A percentile compares a stretch with the other conserved stretches of the same genome.
These are phyloP conservation scores for Mycena capillaripes DNA, from an alignment of 768 basidiomycete species.

Conservation along the genomic window DNA sequence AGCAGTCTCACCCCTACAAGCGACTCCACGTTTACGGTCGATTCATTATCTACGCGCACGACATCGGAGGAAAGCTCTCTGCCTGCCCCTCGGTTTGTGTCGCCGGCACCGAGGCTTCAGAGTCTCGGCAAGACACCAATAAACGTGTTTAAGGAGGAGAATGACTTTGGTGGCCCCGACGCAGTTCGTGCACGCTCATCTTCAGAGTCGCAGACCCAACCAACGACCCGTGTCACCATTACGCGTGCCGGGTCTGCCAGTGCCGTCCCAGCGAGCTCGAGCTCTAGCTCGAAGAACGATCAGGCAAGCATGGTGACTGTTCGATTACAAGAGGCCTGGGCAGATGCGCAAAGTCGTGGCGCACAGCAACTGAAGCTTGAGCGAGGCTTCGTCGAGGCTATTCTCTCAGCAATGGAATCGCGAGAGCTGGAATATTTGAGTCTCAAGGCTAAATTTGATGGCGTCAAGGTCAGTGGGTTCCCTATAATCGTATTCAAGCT, in stretches of 20 bases:
- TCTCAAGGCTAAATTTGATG: constrained; percentile 85
- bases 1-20: constrained; percentile 44
- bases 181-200: constrained; percentile 40
- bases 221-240: constrained; percentile 57
- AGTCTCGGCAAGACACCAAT: constrained; percentile 29
- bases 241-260: constrained; percentile 56
- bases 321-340: constrained; percentile 73
- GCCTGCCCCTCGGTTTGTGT: constrained; percentile 28
- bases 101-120: constrained; percentile 32
- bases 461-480: constrained; percentile 79
- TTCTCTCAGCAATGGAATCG: constrained; percentile 76
- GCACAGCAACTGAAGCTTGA: constrained; percentile 78
- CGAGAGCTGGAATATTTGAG: constrained; percentile 70
- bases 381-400: constrained; percentile 76
- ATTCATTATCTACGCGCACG: constrained; percentile 16
- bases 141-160: background rate
- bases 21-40: constrained; percentile 40
- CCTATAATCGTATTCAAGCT: constrained; percentile 12
- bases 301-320: constrained; percentile 60
- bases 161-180: background rate
- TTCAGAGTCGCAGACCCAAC: constrained; percentile 48
- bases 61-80: constrained; percentile 28
- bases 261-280: constrained; percentile 32
- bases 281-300: constrained; percentile 48
- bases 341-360: constrained; percentile 71